These are phyloP conservation scores for Candida maltosa DNA, from an alignment of 805 yeast genomes.

Conservation along the genomic window DNA sequence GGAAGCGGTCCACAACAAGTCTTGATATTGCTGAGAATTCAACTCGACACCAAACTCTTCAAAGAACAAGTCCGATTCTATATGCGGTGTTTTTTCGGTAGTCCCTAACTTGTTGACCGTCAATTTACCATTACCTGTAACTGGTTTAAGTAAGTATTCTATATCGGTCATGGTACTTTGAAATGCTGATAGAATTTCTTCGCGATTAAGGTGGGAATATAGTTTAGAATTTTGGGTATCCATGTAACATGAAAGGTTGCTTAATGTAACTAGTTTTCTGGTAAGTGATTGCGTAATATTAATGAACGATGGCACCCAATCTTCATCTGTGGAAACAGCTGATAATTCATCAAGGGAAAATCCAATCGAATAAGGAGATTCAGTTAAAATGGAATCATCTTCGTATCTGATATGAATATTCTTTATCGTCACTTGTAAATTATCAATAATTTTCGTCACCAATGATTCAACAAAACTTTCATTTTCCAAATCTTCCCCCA, in stretches of 20 bases:
- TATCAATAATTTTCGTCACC: conserved; percentile 87
- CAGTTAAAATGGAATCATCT: conserved; percentile 69
- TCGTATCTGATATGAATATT: conserved; percentile 92
- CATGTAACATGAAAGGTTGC: conserved; percentile 79
- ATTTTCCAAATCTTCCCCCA: conserved; percentile 44
- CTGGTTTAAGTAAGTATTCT: conserved; percentile 70
- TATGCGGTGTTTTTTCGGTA: conserved; percentile 64
- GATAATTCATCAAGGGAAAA: conserved; percentile 80
- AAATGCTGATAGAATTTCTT: conserved; percentile 47
- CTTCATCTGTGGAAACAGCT: conserved; percentile 82
- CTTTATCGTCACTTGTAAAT: conserved; percentile 84
- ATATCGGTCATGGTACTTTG: conserved; percentile 23
- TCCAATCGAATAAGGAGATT: conserved; percentile 78
- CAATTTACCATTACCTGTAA: conserved; percentile 81
- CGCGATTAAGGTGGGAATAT: conserved; percentile 41
- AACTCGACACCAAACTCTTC: conserved; percentile 87
- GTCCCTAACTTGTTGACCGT: conserved; percentile 78
- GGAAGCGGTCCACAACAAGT: conserved; percentile 76
- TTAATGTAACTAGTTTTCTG: conserved; percentile 72
- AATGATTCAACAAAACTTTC: conserved; percentile 85
- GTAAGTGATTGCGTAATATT: conserved; percentile 65
- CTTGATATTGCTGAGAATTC: conserved; percentile 82
- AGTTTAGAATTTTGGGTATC: conserved; percentile 50
- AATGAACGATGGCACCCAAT: conserved; percentile 84
- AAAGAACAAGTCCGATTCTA: conserved; percentile 71